Percentiles rank a stretch among this genome's conserved stretches.
phyloP scores from a whole-genome alignment of 2,329 filamentous ascomycete genomes.

The Colletotrichum horii region DNA sequence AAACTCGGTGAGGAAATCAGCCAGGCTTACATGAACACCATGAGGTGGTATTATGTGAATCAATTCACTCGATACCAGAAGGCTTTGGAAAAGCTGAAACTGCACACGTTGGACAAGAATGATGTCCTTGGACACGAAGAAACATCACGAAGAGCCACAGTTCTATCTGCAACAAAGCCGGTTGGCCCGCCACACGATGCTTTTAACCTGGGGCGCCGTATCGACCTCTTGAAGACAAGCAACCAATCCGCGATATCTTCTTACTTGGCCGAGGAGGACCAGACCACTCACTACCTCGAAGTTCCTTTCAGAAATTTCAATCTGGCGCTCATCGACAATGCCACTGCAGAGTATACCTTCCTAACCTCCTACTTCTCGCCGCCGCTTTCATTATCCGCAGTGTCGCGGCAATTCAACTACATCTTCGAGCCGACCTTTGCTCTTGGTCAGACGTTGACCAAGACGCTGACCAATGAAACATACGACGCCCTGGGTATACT shows the following conservation, averaged over 20 bases:
- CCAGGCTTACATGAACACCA: constrained; percentile 95
- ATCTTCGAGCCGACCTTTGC: constrained; percentile 90
- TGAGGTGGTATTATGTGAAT: constrained; percentile 96
- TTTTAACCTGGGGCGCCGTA: constrained; percentile 85
- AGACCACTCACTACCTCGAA: constrained; percentile 85
- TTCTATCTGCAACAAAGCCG: constrained; percentile 56
- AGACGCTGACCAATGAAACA: constrained; percentile 74
- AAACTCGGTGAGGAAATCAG: constrained; percentile 88
- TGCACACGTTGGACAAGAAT: constrained; percentile 82
- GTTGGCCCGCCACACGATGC: constrained; percentile 76
- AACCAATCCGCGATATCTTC: constrained; percentile 82
- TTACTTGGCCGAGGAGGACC: constrained; percentile 90
- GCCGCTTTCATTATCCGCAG: constrained; percentile 73
- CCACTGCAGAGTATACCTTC: constrained; percentile 93
- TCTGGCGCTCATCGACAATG: constrained; percentile 90
- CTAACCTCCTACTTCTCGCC: constrained; percentile 88
- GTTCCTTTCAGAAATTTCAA: constrained; percentile 94
- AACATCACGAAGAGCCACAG: constrained; percentile 65
- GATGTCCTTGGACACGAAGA: constrained; percentile 86
- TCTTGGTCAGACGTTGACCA: constrained; percentile 80
- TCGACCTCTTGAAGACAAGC: constrained; percentile 78
- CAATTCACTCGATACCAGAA: constrained; percentile 89
- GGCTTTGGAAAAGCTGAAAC: constrained; percentile 81
- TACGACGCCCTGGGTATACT: constrained; percentile 87
- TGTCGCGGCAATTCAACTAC: constrained; percentile 83